phyloP scores from a whole-genome alignment of 768 basidiomycete species.

The Artomyces pyxidatus region DNA sequence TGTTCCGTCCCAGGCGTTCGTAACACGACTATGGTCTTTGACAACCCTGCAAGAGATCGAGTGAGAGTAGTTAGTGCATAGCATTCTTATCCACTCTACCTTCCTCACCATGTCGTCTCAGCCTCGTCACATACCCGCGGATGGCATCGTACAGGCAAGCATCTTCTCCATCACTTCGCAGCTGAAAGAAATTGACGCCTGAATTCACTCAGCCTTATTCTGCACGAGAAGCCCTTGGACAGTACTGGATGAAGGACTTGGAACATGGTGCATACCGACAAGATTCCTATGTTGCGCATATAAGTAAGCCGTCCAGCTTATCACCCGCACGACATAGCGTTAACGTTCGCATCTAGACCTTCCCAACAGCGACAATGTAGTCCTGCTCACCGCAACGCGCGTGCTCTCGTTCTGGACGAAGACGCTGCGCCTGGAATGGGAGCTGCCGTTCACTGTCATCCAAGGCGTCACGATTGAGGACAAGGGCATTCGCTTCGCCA shows the following conservation, averaged over 20 bases:
- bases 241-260: conserved; percentile 95
- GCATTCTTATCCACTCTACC: neutral
- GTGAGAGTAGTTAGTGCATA: conserved; percentile 55
- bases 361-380: conserved; percentile 71
- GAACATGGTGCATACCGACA: conserved; percentile 80
- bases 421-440: conserved; percentile 84
- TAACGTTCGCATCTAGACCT: conserved; percentile 39
- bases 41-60: conserved; percentile 83
- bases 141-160: conserved; percentile 81
- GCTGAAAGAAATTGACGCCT: neutral
- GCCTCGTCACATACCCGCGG: conserved; percentile 81
- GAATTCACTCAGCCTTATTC: conserved; percentile 63
- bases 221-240: conserved; percentile 83
- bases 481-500: conserved; percentile 80
- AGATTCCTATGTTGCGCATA: conserved; percentile 88
- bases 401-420: conserved; percentile 82
- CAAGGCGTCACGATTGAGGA: conserved; percentile 86
- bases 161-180: neutral
- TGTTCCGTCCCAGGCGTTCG: conserved; percentile 60
- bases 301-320: conserved; percentile 45
- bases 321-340: neutral
- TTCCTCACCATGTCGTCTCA: conserved; percentile 22
- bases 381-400: conserved; percentile 69
- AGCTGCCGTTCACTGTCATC: conserved; percentile 79
- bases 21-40: conserved; percentile 98